Percentiles rank a stretch among this genome's conserved stretches.
These are phyloP conservation scores for Monilinia fructigena DNA, from an alignment of 2,329 filamentous ascomycete genomes.

Conservation along the genomic window DNA sequence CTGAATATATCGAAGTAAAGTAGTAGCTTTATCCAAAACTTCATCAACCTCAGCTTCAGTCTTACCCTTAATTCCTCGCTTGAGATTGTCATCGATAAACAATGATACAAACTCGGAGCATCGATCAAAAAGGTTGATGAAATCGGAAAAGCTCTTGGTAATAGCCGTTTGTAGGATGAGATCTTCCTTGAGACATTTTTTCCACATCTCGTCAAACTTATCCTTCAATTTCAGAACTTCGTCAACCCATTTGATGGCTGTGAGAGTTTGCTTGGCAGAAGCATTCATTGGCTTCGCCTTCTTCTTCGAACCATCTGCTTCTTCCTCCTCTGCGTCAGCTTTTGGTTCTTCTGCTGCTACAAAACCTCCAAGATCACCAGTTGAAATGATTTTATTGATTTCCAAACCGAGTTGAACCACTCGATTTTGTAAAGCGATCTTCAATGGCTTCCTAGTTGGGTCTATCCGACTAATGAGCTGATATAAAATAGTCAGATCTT, in stretches of 20 bases:
- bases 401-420: conserved; percentile 78
- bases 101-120: conserved; percentile 91
- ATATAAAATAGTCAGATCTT: conserved; percentile 80
- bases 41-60: conserved; percentile 82
- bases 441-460: conserved; percentile 66
- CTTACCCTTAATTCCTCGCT: conserved; percentile 89
- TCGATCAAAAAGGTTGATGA: conserved; percentile 86
- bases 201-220: conserved; percentile 83
- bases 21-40: conserved; percentile 85
- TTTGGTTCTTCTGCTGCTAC: conserved; percentile 40
- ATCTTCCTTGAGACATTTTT: conserved; percentile 70
- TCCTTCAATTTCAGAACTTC: conserved; percentile 83
- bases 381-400: conserved; percentile 68
- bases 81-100: conserved; percentile 95
- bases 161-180: conserved; percentile 76
- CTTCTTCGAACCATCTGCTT: conserved; percentile 43
- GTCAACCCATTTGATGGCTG: conserved; percentile 93
- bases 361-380: conserved; percentile 51
- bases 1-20: conserved; percentile 79
- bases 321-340: conserved; percentile 44
- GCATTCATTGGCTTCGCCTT: conserved; percentile 53
- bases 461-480: conserved; percentile 77
- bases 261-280: conserved; percentile 75
- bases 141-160: conserved; percentile 83
- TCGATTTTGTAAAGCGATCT: conserved; percentile 67